Base-by-base conservation (phyloP, 1,284 basidiomycete genomes). In the Leccinum subrobustum region DNA sequence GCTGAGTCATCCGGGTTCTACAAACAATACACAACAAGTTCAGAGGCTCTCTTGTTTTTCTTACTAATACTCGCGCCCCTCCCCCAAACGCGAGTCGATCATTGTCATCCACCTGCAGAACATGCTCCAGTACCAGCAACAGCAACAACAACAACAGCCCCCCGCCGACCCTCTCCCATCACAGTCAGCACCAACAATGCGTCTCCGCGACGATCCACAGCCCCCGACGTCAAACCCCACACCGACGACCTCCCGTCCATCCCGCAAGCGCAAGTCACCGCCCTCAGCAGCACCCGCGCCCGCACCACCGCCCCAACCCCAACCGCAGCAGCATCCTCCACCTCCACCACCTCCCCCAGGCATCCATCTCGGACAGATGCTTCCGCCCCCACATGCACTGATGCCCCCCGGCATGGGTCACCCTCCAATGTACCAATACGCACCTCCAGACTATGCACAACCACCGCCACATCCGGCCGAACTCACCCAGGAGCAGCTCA, bases 161-260 rank as follows among this genome's bases (percentile, higher is more conserved):
- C 68, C 69, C 20, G 73, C 78, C 27, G 76, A 75, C 55, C 65
- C 75, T 51, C 73, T 75, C 73, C 73, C 76, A 61, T 65, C 69
- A 27, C 67, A 68, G 11, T 14, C 73, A 7, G 75, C 79, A 14
- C 79, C 79, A 61, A 79, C 83, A 37, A 85, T 89, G 81, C 83
- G 85, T 68, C 80, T 89, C 39, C 82, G 83, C 67, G 86, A 88
- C 53, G 85, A 87, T 54, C 80, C 76, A 25, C 63, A 65, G 27
- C 56, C 67, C 3, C 8, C 63, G 1, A 60, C 70, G 1, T 18
- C 60, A 8, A 63, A 60, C 33, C 48, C 62, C 7, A 42, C 73
- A 25, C 33, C 61, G 27, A 67, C 77, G 2, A 62, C 76, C 0
- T 47, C 70, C 29, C 77, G 79, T 57, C 64, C 66, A 12, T 65